Base-by-base conservation (phyloP, 179 eudicot genomes). In the Beta corolliflora region DNA sequence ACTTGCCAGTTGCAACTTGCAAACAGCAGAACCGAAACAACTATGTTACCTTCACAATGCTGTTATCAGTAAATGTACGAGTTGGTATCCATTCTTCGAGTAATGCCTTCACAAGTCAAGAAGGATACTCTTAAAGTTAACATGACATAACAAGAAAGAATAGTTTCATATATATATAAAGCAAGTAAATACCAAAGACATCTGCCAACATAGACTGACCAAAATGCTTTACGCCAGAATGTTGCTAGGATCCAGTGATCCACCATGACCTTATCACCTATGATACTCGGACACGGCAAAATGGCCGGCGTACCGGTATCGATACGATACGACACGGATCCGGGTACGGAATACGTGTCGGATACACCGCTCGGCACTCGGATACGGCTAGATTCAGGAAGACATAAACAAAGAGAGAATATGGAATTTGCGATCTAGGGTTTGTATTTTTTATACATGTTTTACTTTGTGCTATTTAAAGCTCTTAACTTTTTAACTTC, bases 71-170 rank as follows among this genome's bases (percentile, higher is more conserved):
- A 86, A 86, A 87, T 56, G 89, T 90, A 76, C 93, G 94, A 86
- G 93, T 92, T 81, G 98, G 90, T 81, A 93, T 83, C 99, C 99
- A 96, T 88, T 96, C 99, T 86, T 96, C 99, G 59, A 96, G 88
- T 80, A 96, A 87, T 23, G 99, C 97, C 98, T 96, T 81, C 77
- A 83, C 71, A 79, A 36, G 75, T 60, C 78, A 77, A 53, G 65
- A 25, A 77, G 48, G 23, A 8, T 48, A 5, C 41, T 61, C 52
- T 54, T 48, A 25, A 21, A 71, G 12, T 73, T 71, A 65, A 16
- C 72, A 66, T 52, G 21, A 56, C 36, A 53, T 18, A 11, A 36
- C 41, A 56, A 45, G 60, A 79, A 70, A 67, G 15, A 61, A 55
- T 45, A 54, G 18, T 23, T 29, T 15, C 19, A 61, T 15, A 71